phyloP scores from a whole-genome alignment of 352 stramenopile genomes.

The Pythium oligandrum region DNA sequence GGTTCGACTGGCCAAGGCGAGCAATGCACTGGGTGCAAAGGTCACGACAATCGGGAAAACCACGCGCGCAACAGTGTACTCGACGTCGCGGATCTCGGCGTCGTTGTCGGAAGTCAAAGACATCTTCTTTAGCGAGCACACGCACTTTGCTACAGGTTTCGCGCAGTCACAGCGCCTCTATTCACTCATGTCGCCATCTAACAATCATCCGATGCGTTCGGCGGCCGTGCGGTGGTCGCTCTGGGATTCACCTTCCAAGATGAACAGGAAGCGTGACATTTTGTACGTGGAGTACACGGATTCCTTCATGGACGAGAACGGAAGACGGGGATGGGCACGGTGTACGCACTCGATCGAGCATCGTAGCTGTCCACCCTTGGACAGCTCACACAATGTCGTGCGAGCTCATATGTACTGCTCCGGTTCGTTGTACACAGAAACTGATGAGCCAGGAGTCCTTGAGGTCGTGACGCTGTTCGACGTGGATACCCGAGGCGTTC shows the following conservation, averaged over 20 bases:
- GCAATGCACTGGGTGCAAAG: conserved; percentile 20
- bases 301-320: conserved; percentile 49
- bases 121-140: conserved; percentile 57
- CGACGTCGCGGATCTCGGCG: conserved; percentile 38
- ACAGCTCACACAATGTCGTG: conserved; percentile 47
- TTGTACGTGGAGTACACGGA: conserved; percentile 70
- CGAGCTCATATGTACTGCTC: conserved; percentile 55
- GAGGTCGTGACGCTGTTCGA: conserved; percentile 59
- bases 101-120: conserved; percentile 48
- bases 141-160: conserved; percentile 54
- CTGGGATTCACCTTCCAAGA: conserved; percentile 52
- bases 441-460: conserved; percentile 35
- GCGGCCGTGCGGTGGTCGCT: conserved; percentile 60
- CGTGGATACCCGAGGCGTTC: conserved; percentile 52
- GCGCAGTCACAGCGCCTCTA: conserved; percentile 59
- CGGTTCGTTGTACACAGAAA: conserved; percentile 58
- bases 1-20: conserved; percentile 7
- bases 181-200: conserved; percentile 35
- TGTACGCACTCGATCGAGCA: conserved; percentile 65
- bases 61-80: conserved; percentile 48
- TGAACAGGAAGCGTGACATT: conserved; percentile 54
- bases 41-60: conserved; percentile 41
- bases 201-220: conserved; percentile 43
- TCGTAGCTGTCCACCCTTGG: conserved; percentile 49
- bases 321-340: conserved; percentile 48